phyloP scores from a whole-genome alignment of 371 early-diverging fungal species.

The Amoeboaphelidium protococcarum region DNA sequence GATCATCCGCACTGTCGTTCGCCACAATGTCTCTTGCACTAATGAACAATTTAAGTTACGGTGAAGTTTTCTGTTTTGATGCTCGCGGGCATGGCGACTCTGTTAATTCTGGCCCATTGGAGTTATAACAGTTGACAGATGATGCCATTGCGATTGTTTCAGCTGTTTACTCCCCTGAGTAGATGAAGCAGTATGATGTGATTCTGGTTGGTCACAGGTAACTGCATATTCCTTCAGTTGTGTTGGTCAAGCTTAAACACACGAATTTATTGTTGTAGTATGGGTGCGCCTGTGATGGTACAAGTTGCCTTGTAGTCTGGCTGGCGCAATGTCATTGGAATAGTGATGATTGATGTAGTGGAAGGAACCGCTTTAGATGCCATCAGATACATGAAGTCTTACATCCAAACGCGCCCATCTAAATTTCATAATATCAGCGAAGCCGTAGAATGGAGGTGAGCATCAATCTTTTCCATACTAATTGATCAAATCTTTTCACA shows the following conservation, averaged over 20 bases:
- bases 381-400: slow-evolving; percentile 27
- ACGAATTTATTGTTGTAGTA: neutral
- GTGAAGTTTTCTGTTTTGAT: slow-evolving; percentile 35
- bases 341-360: slow-evolving; percentile 62
- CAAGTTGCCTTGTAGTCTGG: slow-evolving; percentile 15
- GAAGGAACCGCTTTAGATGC: slow-evolving; percentile 60
- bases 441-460: slow-evolving; percentile 35
- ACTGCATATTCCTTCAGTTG: neutral
- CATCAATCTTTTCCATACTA: neutral
- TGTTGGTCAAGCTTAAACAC: neutral
- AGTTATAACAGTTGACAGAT: neutral
- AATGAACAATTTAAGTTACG: slow-evolving; percentile 10
- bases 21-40: slow-evolving; percentile 24
- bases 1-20: slow-evolving; percentile 48
- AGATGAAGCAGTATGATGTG: slow-evolving; percentile 32
- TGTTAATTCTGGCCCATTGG: neutral
- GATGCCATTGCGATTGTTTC: slow-evolving; percentile 4
- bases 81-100: slow-evolving; percentile 51
- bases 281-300: neutral
- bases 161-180: slow-evolving; percentile 21
- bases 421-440: slow-evolving; percentile 23
- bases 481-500: neutral
- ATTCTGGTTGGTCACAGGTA: slow-evolving; percentile 57
- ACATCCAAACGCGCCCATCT: slow-evolving; percentile 29
- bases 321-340: slow-evolving; percentile 31